Evolutionary conservation across 768 basidiomycete species (phyloP).

Genomic region (Termitomyces sp.): DNA sequence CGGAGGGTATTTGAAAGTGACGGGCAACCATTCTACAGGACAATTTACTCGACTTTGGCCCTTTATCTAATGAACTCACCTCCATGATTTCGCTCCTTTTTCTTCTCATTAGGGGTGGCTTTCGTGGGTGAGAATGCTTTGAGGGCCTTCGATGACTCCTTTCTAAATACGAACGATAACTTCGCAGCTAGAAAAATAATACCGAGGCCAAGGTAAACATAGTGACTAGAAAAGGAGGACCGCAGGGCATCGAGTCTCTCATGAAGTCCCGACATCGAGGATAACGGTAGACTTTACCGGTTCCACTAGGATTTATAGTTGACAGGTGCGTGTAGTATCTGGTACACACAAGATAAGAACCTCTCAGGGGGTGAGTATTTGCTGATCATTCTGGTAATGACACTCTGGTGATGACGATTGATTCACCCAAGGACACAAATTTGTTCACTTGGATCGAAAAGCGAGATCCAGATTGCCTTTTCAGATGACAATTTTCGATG

Average conservation of each 20-base stretch:
- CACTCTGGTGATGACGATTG: too few species aligned
- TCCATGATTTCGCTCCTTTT: slow-evolving; percentile 10
- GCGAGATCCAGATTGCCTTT: too few species aligned
- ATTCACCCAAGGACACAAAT: too few species aligned
- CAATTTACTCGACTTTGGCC: neutral
- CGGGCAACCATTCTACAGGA: slow-evolving; percentile 49
- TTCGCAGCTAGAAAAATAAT: neutral
- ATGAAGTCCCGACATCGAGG: slow-evolving; percentile 2
- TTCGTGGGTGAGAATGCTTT: neutral
- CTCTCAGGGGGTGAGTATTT: neutral
- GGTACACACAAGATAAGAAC: neutral
- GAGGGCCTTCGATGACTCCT: neutral
- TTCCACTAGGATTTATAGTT: neutral
- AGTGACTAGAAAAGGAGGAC: neutral
- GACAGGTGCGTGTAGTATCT: neutral
- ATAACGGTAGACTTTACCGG: neutral
- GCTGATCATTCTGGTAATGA: too few species aligned
- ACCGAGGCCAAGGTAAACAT: neutral
- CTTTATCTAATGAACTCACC: slow-evolving; percentile 1
- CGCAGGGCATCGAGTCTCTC: neutral
- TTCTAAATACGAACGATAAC: neutral
- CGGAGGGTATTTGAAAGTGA: slow-evolving; percentile 47
- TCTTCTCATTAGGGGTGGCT: neutral
- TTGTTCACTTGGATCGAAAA: too few species aligned
- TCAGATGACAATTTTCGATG: too few species aligned